Base-by-base conservation (phyloP, 2,329 filamentous ascomycete species). In the Cladosporium sp. region DNA sequence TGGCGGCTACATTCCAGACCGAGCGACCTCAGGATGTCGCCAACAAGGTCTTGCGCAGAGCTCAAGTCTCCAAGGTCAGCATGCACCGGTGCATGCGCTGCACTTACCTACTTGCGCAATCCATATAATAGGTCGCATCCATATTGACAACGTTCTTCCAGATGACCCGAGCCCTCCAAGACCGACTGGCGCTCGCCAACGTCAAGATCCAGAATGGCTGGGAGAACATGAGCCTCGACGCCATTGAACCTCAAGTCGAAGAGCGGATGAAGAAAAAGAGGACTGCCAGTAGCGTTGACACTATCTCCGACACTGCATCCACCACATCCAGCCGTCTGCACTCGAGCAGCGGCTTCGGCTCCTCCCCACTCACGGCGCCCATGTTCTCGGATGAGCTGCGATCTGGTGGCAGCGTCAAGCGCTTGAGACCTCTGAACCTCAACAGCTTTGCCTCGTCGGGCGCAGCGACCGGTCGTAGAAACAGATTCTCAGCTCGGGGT, bases 201-300 rank as follows among this genome's bases (percentile, higher is more conserved):
- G 93, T 96, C 80, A 97, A 97, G 75, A 90, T 93, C 61, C 90
- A 95, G 73, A 87, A 95, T 74, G 91, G 91, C 68, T 95, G 90
- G 85, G 87, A 96, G 72, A 88, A 93, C 70, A 80, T 95, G 68
- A 88, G 86, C 58, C 82, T 95, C 65, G 88, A 90, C 68, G 84
- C 79, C 56, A 89, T 95, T 72, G 89, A 95, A 72, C 89, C 89
- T 48, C 87, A 85, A 68, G 76, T 92, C 58, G 86, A 92, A 67
- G 82, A 90, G 67, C 82, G 92, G 72, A 78, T 91, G 67, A 82
- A 86, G 72, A 80, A 84, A 61, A 87, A 85, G 72, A 81, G 86
- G 62, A 77, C 84, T 51, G 76, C 76, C 59, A 61, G 58, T 60
- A 76, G 77, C 63, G 85, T 84, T 65, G 89, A 95, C 64, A 81